Percentiles rank a stretch among this genome's conserved stretches.
phyloP scores from a whole-genome alignment of 768 basidiomycete genomes.

The Suillus placidus region DNA sequence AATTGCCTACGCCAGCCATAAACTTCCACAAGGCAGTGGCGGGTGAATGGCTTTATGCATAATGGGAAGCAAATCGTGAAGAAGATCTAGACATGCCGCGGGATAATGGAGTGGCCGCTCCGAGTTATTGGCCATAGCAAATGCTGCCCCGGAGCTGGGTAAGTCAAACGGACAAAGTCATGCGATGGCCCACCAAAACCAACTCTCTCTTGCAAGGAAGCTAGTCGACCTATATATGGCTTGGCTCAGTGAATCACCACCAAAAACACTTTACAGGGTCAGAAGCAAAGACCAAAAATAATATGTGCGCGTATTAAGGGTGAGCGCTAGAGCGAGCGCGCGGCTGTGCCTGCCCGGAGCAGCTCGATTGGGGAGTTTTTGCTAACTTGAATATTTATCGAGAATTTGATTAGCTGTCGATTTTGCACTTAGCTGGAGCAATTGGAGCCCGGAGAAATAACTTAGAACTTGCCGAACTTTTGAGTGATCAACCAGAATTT shows the following conservation, averaged over 20 bases:
- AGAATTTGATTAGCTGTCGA: no score
- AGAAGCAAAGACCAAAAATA: neutral
- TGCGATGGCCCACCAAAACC: neutral
- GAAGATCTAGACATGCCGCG: neutral
- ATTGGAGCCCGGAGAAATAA: no score
- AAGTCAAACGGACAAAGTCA: neutral
- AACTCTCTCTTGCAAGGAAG: neutral
- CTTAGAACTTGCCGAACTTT: no score
- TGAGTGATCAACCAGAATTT: no score
- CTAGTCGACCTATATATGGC: neutral
- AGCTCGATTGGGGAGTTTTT: no score
- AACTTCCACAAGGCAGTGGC: neutral
- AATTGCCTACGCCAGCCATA: neutral
- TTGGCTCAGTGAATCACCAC: neutral
- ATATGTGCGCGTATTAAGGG: neutral
- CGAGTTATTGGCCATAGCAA: neutral
- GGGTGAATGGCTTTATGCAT: neutral
- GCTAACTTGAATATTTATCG: no score
- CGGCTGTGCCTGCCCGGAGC: no score
- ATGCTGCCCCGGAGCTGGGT: neutral
- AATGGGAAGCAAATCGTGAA: neutral
- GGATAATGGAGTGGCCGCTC: neutral
- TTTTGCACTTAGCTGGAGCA: no score
- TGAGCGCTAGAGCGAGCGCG: no score
- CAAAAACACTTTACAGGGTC: neutral